Conservation (phyloP, 306 rosid species). For the Albizia julibrissin region DNA sequence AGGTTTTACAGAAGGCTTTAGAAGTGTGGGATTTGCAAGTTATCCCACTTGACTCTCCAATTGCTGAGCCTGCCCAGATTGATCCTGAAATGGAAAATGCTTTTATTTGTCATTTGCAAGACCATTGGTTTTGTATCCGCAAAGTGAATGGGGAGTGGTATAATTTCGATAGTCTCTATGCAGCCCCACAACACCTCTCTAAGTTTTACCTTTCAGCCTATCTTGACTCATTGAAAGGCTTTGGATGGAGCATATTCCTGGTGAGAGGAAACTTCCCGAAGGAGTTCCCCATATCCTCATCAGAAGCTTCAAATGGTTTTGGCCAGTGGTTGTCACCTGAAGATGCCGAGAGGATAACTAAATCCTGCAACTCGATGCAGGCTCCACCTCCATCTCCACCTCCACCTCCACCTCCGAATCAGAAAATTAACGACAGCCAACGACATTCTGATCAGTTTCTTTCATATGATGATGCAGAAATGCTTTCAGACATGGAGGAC, state of each 20-base stretch:
- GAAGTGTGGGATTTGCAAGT: conserved; percentile 99
- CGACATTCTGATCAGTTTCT: conserved; percentile 41
- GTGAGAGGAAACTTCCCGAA: conserved; percentile 93
- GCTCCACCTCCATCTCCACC: conserved; percentile 49
- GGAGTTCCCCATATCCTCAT: conserved; percentile 83
- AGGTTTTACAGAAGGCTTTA: conserved; percentile 96
- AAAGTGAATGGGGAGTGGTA: conserved; percentile 96
- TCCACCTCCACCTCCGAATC: conserved; percentile 57
- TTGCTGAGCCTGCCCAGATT: conserved; percentile 95
- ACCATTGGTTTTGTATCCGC: conserved; percentile 98
- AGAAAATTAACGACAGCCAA: conserved; percentile 40
- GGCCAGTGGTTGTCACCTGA: conserved; percentile 98
- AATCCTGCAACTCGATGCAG: conserved; percentile 79
- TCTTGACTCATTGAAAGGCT: conserved; percentile 86
- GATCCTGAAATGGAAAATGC: conserved; percentile 96
- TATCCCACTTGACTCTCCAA: conserved; percentile 95
- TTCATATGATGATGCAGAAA: conserved; percentile 54
- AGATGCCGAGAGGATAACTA: conserved; percentile 93
- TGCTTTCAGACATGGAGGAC: conserved; percentile 73
- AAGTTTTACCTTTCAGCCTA: conserved; percentile 97
- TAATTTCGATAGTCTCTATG: conserved; percentile 94
- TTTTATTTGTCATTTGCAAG: conserved; percentile 91
- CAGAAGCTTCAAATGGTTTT: conserved; percentile 88
- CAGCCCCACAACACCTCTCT: conserved; percentile 92
- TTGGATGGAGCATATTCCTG: conserved; percentile 97